Evolutionary conservation across 2,329 filamentous ascomycete species (phyloP).

Genomic region (Ceratocystis destructans): DNA sequence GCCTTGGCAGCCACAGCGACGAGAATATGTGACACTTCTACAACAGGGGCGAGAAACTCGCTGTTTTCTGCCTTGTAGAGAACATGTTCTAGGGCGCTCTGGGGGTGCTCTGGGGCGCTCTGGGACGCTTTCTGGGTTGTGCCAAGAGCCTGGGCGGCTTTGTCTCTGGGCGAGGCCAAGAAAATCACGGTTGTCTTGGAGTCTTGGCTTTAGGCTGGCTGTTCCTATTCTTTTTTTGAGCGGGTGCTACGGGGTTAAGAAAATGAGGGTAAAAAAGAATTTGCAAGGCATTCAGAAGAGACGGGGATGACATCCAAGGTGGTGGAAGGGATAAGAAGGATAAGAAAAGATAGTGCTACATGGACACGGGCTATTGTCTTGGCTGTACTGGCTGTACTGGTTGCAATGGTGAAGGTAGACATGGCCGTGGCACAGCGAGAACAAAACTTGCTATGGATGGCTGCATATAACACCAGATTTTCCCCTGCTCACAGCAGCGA

Average conservation of each 20-base stretch:
- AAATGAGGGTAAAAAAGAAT: not conserved
- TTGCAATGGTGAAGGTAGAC: too few species aligned
- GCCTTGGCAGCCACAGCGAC: not conserved
- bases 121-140: not conserved
- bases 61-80: not conserved
- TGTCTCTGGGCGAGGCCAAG: constrained; percentile 1
- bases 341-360: not conserved
- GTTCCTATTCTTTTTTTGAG: not conserved
- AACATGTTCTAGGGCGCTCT: too few species aligned
- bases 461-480: not conserved
- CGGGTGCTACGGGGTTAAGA: not conserved
- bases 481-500: not conserved
- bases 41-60: not conserved
- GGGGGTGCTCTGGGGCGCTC: too few species aligned
- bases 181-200: constrained; percentile 2
- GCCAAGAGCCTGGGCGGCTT: constrained; percentile 5
- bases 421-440: not conserved
- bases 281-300: too few species aligned
- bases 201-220: not conserved
- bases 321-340: not conserved
- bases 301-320: too few species aligned
- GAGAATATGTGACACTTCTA: not conserved
- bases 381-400: too few species aligned
- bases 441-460: not conserved
- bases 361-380: not conserved